These are phyloP conservation scores for Wickerhamiella galacta DNA, from an alignment of 805 yeast genomes.

Conservation along the genomic window DNA sequence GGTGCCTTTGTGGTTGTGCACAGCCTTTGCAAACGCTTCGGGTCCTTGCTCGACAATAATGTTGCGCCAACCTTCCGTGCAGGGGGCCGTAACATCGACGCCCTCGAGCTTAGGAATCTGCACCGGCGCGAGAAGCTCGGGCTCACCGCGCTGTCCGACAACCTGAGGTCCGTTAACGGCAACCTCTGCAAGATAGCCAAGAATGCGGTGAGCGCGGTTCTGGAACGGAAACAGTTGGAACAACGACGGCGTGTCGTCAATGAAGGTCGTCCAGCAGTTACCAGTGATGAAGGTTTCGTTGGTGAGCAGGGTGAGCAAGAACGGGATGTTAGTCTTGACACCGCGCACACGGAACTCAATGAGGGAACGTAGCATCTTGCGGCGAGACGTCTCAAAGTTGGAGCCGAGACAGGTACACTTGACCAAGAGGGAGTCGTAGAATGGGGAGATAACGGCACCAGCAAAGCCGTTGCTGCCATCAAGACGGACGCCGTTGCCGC, in stretches of 20 bases:
- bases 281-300: slow-evolving; percentile 76
- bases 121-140: slow-evolving; percentile 65
- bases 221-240: slow-evolving; percentile 90
- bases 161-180: slow-evolving; percentile 93
- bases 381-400: slow-evolving; percentile 87
- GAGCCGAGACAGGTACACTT: slow-evolving; percentile 96
- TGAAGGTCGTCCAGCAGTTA: slow-evolving; percentile 94
- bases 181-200: slow-evolving; percentile 81
- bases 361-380: slow-evolving; percentile 93
- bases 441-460: slow-evolving; percentile 91
- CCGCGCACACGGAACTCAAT: slow-evolving; percentile 98
- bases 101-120: slow-evolving; percentile 60
- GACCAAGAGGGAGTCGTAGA: slow-evolving; percentile 95
- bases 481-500: slow-evolving; percentile 97
- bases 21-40: slow-evolving; percentile 73
- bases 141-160: slow-evolving; percentile 87
- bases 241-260: slow-evolving; percentile 92
- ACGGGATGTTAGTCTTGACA: slow-evolving; percentile 96
- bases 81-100: slow-evolving; percentile 38
- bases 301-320: slow-evolving; percentile 78
- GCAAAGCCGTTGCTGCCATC: slow-evolving; percentile 99
- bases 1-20: slow-evolving; percentile 70
- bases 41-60: slow-evolving; percentile 75
- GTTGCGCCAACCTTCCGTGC: slow-evolving; percentile 84
- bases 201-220: slow-evolving; percentile 89